These are phyloP conservation scores for Talaromyces rugulosus DNA, from an alignment of 2,329 filamentous ascomycete species.

Conservation along the genomic window DNA sequence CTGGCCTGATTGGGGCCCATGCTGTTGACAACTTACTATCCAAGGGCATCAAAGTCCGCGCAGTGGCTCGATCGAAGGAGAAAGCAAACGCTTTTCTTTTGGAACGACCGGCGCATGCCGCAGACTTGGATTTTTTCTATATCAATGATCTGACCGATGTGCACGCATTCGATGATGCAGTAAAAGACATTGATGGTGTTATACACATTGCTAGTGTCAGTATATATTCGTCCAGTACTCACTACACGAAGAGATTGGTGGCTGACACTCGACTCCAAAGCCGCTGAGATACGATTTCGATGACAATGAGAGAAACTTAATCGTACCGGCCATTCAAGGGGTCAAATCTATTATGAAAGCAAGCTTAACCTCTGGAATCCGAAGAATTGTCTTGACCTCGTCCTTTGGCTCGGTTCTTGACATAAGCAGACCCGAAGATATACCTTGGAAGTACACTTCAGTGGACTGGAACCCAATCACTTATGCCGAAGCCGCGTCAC, in stretches of 20 bases:
- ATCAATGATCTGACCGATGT: not conserved
- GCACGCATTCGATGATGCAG: not conserved
- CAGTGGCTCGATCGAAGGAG: not conserved
- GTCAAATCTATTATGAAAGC: not conserved
- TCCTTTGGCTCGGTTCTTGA: slow-evolving; percentile 3
- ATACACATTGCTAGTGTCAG: not conserved
- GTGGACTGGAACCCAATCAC: slow-evolving; percentile 2
- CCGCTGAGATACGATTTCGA: not conserved
- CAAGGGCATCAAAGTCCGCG: not conserved
- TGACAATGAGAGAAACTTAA: not conserved
- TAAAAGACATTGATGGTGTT: not conserved
- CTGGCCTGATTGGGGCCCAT: slow-evolving; percentile 1
- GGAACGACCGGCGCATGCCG: not conserved
- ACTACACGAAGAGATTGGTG: not conserved
- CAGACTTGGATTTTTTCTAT: not conserved
- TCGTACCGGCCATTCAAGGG: not conserved
- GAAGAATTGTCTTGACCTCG: slow-evolving; percentile 1
- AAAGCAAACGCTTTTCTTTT: not conserved
- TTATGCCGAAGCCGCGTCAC: not conserved
- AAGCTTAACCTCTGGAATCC: not conserved
- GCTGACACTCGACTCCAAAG: not conserved
- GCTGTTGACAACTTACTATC: not conserved
- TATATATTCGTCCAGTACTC: too few relatives aligned
- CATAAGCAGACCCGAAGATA: not conserved
- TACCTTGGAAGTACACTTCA: not conserved